phyloP scores from a whole-genome alignment of 2,329 filamentous ascomycete species.

The Kalaharituber pfeilii region DNA sequence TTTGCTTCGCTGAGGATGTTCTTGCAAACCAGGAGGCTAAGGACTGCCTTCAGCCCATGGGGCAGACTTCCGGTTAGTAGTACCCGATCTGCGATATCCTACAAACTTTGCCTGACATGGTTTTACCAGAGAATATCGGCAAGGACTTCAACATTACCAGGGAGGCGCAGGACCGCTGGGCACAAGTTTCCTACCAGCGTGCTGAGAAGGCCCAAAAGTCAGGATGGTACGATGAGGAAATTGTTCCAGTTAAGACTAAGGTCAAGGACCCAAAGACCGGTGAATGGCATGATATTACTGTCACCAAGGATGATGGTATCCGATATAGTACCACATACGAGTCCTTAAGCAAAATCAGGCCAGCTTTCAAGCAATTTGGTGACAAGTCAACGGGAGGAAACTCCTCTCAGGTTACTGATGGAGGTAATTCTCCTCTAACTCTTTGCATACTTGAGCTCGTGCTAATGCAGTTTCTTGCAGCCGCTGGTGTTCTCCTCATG shows the following conservation, averaged over 20 bases:
- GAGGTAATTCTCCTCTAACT: slow-evolving; percentile 25
- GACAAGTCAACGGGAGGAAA: slow-evolving; percentile 80
- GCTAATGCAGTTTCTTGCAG: slow-evolving; percentile 25
- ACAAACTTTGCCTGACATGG: not conserved
- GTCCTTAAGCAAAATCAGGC: slow-evolving; percentile 62
- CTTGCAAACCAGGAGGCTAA: slow-evolving; percentile 54
- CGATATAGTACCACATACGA: slow-evolving; percentile 79
- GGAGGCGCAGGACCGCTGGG: slow-evolving; percentile 66
- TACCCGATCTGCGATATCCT: too few relatives aligned
- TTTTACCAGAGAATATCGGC: slow-evolving; percentile 61
- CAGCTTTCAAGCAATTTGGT: slow-evolving; percentile 81
- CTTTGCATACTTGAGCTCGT: slow-evolving; percentile 25
- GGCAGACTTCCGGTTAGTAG: slow-evolving; percentile 52
- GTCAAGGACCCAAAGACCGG: slow-evolving; percentile 72
- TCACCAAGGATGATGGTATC: slow-evolving; percentile 80
- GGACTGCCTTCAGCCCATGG: slow-evolving; percentile 92
- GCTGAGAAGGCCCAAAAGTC: slow-evolving; percentile 82
- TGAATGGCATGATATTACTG: slow-evolving; percentile 55
- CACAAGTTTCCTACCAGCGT: slow-evolving; percentile 69
- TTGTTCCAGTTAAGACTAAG: slow-evolving; percentile 66
- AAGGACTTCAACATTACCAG: slow-evolving; percentile 73
- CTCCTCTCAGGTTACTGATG: slow-evolving; percentile 86
- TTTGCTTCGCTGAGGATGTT: slow-evolving; percentile 54
- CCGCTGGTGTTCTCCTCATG: slow-evolving; percentile 80
- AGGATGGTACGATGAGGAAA: slow-evolving; percentile 86